Evolutionary conservation across 2,329 filamentous ascomycete species (phyloP), one percentile per base, ranked within the genome.

Genomic region (Leptographium radiaticola): DNA sequence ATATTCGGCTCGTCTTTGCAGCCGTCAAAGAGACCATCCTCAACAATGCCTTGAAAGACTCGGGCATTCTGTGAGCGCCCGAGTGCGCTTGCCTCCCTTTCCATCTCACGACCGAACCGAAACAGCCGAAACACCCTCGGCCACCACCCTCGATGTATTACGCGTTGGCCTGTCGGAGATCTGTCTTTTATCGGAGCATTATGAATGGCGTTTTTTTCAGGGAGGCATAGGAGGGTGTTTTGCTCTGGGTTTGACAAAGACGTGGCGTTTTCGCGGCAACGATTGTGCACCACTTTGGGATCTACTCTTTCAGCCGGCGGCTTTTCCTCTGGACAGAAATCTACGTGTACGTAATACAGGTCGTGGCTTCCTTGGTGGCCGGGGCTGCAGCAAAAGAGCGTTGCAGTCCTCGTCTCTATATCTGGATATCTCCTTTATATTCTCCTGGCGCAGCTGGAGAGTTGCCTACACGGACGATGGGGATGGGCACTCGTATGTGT

Each of bases 21-120:
- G 93, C 93, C 10, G 93, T 98, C 57, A 98, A 98, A 69, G 93
- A 98, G 72, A 98, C 93, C 38, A 98, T 98, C 64, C 74, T 98
- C 61, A 95, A 97, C 70, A 98, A 98, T 68, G 93, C 93, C 49
- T 79, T 98, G 62, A 96, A 95, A 72, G 93, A 98, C 69, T 97
- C 93, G 25, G 93, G 93, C 61, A 97, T 98, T 68, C 81, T 98
- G 63, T 89, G 71, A 85, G 16, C 20, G 64, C 16, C 16, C 38
- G 38, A 15, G 6, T 40, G 10, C 13, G 42, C 42, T 20, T 43
- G 25, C n/a, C 25, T 33, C 15, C 45, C 25, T 46, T 33, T 16
- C 11, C 60, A n/a, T 45, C 18, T 44, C 11, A 10, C 20, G 40
- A 25, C 18, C 20, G 20, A 25, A 30, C 42, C 42, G 20, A 12